A percentile compares a stretch with the other conserved stretches of the same genome.
These are phyloP conservation scores for Arthrobotrys conoides DNA, from an alignment of 2,329 filamentous ascomycete species.

Conservation along the genomic window DNA sequence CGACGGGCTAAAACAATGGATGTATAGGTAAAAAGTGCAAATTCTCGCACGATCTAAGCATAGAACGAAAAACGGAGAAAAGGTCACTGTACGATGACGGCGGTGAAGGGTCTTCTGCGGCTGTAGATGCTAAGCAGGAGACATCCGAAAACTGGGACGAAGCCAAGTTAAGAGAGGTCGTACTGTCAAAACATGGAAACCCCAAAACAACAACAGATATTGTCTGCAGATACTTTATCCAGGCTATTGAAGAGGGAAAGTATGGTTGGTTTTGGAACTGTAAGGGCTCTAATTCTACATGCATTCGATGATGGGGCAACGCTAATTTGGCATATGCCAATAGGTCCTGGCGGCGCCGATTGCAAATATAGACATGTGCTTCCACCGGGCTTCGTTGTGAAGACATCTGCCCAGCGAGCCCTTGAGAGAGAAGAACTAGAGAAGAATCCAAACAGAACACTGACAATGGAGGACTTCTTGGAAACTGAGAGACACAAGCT, in stretches of 20 bases:
- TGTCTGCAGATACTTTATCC: constrained; percentile 98
- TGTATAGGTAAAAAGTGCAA: constrained; percentile 84
- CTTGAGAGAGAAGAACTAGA: constrained; percentile 96
- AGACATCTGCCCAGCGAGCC: constrained; percentile 96
- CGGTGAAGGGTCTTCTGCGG: constrained; percentile 79
- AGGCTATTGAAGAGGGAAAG: constrained; percentile 97
- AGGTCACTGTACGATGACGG: constrained; percentile 90
- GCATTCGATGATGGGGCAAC: not conserved
- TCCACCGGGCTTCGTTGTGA: constrained; percentile 95
- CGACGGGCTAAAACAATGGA: not conserved
- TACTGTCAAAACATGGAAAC: constrained; percentile 96
- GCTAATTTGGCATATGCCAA: not conserved
- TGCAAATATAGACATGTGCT: constrained; percentile 99
- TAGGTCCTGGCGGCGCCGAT: constrained; percentile 84
- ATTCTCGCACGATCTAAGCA: constrained; percentile 89
- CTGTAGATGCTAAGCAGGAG: constrained; percentile 83
- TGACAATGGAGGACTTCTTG: constrained; percentile 96
- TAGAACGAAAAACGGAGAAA: constrained; percentile 94
- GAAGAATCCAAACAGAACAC: constrained; percentile 92
- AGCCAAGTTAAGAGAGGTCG: constrained; percentile 90
- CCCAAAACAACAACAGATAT: constrained; percentile 96
- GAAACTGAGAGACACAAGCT: constrained; percentile 97
- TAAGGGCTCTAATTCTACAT: constrained; percentile 62
- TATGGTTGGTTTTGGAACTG: constrained; percentile 99
- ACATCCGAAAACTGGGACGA: constrained; percentile 98